Percentiles rank a stretch among this genome's conserved stretches.
Conservation (phyloP, 2,329 filamentous ascomycete genomes). For the Aureobasidium sp. region DNA sequence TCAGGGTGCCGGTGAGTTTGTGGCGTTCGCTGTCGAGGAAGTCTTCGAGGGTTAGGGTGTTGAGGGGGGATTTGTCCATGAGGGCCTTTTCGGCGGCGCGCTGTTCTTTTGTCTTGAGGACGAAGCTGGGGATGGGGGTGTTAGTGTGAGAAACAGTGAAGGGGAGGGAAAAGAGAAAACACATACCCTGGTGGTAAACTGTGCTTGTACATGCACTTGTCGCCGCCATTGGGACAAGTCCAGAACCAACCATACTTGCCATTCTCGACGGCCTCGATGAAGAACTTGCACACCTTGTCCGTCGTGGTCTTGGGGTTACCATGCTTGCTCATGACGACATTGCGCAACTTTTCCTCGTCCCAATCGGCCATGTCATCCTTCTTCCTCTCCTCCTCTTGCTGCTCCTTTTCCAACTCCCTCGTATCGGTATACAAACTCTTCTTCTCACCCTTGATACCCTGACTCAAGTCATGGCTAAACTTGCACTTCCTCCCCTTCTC, state of each 20-base stretch:
- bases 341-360: constrained; percentile 92
- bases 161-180: not conserved
- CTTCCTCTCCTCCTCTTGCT: constrained; percentile 64
- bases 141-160: not conserved
- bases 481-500: constrained; percentile 98
- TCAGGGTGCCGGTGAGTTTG: constrained; percentile 84
- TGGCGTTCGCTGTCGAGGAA: constrained; percentile 94
- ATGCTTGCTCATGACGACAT: constrained; percentile 90
- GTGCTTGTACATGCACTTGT: constrained; percentile 98
- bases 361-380: constrained; percentile 90
- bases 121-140: constrained; percentile 53
- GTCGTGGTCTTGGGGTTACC: constrained; percentile 92
- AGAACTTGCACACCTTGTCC: constrained; percentile 98
- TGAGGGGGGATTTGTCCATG: constrained; percentile 89
- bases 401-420: constrained; percentile 62
- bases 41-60: constrained; percentile 91
- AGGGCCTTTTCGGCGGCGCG: constrained; percentile 90
- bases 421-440: constrained; percentile 83
- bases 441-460: constrained; percentile 91
- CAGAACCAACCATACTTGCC: constrained; percentile 99
- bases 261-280: constrained; percentile 94
- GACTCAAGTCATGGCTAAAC: constrained; percentile 82
- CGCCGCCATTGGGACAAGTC: constrained; percentile 90
- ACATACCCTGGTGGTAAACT: constrained; percentile 86
- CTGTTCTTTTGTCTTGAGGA: constrained; percentile 97